Evolutionary conservation across 768 basidiomycete species (phyloP).

Genomic region (Collybia sp.): DNA sequence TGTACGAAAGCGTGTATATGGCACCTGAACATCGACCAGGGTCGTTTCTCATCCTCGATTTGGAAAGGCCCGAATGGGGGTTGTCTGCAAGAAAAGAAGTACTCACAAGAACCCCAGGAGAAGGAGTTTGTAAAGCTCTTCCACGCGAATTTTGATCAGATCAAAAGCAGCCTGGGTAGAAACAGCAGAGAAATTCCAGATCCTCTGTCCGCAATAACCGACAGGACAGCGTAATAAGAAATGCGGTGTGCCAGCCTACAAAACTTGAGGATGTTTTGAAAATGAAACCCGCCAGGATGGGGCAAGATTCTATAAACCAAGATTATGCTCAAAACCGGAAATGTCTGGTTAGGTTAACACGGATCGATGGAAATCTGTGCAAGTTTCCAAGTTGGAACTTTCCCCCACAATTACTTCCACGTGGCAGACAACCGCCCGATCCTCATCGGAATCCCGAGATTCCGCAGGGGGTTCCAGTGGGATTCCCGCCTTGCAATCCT

Average conservation of each 20-base stretch:
- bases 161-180: constrained; percentile 6
- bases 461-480: constrained; percentile 13
- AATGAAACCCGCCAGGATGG: no score
- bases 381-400: no score
- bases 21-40: constrained; percentile 12
- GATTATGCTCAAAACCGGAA: no score
- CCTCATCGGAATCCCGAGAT: constrained; percentile 22
- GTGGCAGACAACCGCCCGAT: constrained; percentile 10
- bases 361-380: no score
- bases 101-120: no score
- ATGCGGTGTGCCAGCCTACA: not conserved
- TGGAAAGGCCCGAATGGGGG: constrained; percentile 15
- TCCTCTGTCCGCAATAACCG: constrained; percentile 11
- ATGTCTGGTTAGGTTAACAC: no score
- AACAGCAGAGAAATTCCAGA: constrained; percentile 23
- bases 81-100: constrained; percentile 17
- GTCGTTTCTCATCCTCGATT: constrained; percentile 23
- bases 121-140: not conserved
- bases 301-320: no score
- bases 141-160: constrained; percentile 19
- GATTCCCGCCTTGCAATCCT: not conserved
- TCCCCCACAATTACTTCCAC: constrained; percentile 17
- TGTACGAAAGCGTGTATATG: constrained; percentile 10
- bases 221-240: constrained; percentile 23
- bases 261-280: no score